Conservation (phyloP, 306 rosid species). For the Fagus sylvatica region DNA sequence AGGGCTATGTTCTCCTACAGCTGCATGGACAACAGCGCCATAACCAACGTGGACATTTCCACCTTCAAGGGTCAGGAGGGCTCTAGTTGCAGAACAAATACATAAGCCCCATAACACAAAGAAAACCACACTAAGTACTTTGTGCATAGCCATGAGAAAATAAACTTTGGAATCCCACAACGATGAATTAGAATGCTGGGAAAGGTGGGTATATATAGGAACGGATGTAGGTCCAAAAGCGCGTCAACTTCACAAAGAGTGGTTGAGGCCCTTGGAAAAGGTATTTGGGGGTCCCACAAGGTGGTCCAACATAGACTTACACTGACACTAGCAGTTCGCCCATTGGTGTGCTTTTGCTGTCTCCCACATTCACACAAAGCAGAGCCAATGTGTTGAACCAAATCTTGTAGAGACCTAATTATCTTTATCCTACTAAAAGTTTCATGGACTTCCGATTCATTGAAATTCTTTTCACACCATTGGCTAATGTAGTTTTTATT, state of each 20-base stretch:
- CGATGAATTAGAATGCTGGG: constrained; percentile 26
- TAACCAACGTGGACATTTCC: constrained; percentile 25
- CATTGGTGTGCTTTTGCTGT: constrained; percentile 55
- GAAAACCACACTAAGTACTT: constrained; percentile 33
- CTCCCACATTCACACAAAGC: constrained; percentile 31
- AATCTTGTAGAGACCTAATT: too few relatives aligned
- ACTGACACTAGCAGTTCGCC: constrained; percentile 22
- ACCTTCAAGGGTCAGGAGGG: constrained; percentile 42
- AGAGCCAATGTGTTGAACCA: neutral
- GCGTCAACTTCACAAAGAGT: constrained; percentile 36
- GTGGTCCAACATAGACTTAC: constrained; percentile 32
- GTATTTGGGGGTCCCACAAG: constrained; percentile 33
- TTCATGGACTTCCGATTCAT: too few relatives aligned
- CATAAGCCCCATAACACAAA: constrained; percentile 47
- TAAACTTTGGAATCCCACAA: constrained; percentile 12
- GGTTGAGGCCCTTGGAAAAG: constrained; percentile 50
- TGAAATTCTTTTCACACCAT: too few relatives aligned
- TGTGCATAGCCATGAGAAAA: constrained; percentile 48
- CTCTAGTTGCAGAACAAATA: constrained; percentile 56
- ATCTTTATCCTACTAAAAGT: too few relatives aligned
- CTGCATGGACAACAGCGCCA: constrained; percentile 7
- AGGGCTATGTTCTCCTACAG: constrained; percentile 26
- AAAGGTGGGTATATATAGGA: constrained; percentile 50
- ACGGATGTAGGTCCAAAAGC: constrained; percentile 20
- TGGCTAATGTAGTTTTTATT: too few relatives aligned